phyloP scores from a whole-genome alignment of 1,139 yeast species.

The Blastobotrys capitulatus region DNA sequence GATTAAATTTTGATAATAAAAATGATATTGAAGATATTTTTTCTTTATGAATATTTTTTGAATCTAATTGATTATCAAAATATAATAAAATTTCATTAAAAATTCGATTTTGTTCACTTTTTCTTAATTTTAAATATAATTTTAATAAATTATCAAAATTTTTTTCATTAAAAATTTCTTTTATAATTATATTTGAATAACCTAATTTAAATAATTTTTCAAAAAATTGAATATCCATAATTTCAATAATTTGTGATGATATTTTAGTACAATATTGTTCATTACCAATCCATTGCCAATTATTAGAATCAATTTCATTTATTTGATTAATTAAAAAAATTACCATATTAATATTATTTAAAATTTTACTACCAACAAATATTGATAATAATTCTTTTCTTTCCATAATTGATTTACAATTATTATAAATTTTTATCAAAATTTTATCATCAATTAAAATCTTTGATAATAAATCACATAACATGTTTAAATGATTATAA shows the following conservation, averaged over 20 bases:
- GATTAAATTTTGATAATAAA: constrained; percentile 1
- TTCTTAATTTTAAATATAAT: constrained; percentile 10
- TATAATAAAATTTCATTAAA: constrained; percentile 13
- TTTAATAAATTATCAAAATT: constrained; percentile 2
- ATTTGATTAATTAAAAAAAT: constrained; percentile 12
- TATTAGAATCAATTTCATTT: constrained; percentile 8
- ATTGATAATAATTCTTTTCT: constrained; percentile 12
- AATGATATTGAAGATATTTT: constrained; percentile 11
- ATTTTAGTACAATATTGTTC: constrained; percentile 12
- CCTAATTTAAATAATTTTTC: constrained; percentile 17
- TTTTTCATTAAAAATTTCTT: not conserved
- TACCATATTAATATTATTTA: constrained; percentile 16
- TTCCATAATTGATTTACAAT: not conserved
- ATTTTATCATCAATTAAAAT: constrained; percentile 47
- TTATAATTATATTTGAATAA: constrained; percentile 9
- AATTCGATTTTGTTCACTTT: constrained; percentile 12
- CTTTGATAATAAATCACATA: constrained; percentile 2
- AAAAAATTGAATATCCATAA: constrained; percentile 11
- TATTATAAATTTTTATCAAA: not conserved
- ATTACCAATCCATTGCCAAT: constrained; percentile 17
- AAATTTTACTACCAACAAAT: constrained; percentile 19
- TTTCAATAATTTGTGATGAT: constrained; percentile 11
- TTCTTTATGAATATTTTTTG: not conserved
- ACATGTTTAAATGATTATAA: constrained; percentile 11
- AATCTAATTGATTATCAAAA: constrained; percentile 5